Conservation (phyloP, 257 asterid genomes). For the Euphrasia confusa region DNA sequence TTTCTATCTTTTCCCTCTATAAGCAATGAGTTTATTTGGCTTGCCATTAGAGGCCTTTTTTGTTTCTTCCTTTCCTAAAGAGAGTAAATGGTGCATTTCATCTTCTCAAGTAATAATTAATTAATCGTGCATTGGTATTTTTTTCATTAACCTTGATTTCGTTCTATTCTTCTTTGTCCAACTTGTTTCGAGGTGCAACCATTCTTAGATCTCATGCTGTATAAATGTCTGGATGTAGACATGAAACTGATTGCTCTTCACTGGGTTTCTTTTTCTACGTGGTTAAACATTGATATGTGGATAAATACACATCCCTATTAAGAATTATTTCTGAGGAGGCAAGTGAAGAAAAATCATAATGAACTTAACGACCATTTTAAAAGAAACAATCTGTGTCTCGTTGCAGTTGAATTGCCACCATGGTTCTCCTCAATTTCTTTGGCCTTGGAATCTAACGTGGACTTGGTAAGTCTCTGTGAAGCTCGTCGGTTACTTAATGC, state of each 20-base stretch:
- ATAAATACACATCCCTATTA: neutral
- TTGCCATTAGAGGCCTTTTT: neutral
- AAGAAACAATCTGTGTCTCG: slow-evolving; percentile 6
- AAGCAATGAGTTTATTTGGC: neutral
- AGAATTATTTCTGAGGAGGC: neutral
- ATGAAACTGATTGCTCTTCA: neutral
- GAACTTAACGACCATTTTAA: slow-evolving; percentile 18
- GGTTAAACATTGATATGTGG: neutral
- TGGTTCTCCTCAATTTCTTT: slow-evolving; percentile 81
- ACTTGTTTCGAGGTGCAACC: neutral
- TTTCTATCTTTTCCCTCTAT: neutral
- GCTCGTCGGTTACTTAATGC: slow-evolving; percentile 12
- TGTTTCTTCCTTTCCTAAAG: neutral
- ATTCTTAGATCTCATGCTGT: neutral
- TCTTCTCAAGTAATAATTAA: neutral
- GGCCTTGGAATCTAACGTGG: slow-evolving; percentile 62
- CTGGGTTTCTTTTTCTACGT: neutral
- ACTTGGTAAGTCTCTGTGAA: slow-evolving; percentile 53
- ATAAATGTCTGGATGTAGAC: too few species aligned
- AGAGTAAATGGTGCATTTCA: neutral
- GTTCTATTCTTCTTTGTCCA: neutral
- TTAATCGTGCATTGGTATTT: neutral
- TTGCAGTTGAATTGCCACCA: slow-evolving; percentile 89
- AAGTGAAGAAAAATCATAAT: neutral
- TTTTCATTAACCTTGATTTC: neutral